phyloP scores from a whole-genome alignment of 2,329 filamentous ascomycete species.

The Cladosporium colombiae region DNA sequence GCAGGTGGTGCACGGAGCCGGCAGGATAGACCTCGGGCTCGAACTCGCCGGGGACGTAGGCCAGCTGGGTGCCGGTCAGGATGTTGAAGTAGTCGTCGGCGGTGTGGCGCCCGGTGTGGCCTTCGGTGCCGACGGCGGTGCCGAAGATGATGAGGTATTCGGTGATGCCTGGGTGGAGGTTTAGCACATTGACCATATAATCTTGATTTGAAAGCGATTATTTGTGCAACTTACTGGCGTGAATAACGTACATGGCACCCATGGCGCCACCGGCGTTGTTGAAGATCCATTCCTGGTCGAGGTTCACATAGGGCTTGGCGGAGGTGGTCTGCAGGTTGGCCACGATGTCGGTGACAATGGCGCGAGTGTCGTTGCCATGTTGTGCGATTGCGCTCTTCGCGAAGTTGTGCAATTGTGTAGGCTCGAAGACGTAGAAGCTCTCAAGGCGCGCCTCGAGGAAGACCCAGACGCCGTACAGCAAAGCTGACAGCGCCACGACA shows the following conservation, averaged over 20 bases:
- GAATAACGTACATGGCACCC: conserved; percentile 88
- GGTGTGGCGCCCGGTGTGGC: conserved; percentile 84
- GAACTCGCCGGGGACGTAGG: conserved; percentile 70
- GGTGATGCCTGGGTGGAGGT: conserved; percentile 60
- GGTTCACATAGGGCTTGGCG: conserved; percentile 23
- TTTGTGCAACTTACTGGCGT: conserved; percentile 64
- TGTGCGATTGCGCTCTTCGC: conserved; percentile 64
- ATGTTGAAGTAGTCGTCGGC: conserved; percentile 96
- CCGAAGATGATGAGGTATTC: conserved; percentile 92
- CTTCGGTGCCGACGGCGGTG: conserved; percentile 80
- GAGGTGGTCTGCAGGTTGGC: conserved; percentile 60
- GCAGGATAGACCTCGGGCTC: conserved; percentile 68
- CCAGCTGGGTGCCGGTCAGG: conserved; percentile 73
- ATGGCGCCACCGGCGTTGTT: conserved; percentile 91
- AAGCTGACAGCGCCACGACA: conserved; percentile 55
- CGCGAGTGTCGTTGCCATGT: conserved; percentile 74
- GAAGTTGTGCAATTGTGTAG: conserved; percentile 67
- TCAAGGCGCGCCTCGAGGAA: conserved; percentile 56
- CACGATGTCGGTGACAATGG: conserved; percentile 70
- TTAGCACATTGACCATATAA: neutral
- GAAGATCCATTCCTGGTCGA: conserved; percentile 77
- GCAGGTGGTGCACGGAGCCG: conserved; percentile 71
- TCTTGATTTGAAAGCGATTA: neutral
- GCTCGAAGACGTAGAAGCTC: conserved; percentile 73
- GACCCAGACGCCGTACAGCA: conserved; percentile 57